Evolutionary conservation across 1,284 basidiomycete genomes (phyloP), one percentile per base, ranked within the genome.

Genomic region (Microbotryum lychnidis-dioicae): DNA sequence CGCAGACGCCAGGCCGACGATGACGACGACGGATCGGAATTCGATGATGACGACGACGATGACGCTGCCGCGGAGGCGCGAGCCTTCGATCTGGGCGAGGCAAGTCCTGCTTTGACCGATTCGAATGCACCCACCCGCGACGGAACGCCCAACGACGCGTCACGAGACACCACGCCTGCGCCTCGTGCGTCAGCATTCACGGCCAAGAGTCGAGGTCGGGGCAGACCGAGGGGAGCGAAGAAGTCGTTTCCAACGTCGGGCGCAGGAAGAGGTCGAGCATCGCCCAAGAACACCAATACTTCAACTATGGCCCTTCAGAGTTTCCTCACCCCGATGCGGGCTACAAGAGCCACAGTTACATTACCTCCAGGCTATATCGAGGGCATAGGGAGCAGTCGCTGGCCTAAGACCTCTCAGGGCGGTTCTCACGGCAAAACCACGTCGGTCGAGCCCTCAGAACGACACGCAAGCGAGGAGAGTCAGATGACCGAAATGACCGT

Each of bases 361-460:
- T 49, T 65, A 1, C 61, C 64, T 6, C 61, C 64, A 16, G 61
- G 64, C 6, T 63, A 66, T 42, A 63, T 63, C n/a, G 56, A 57
- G 52, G 64, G 61, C 21, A 61, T 63, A 21, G 63, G 58, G 52
- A 63, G 58, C 12, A 37, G 31, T n/a, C 55, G 49, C 54, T 63
- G 58, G 54, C 61, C 52, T 1, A 42, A 29, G 37, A 21, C 37
- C 37, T 42, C 37, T 14, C 37, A 42, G 20, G 48, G 31, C 25
- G 58, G n/a, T 20, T 25, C 18, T 33, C 55, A 31, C 20, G 31
- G 20, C 10, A 47, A 48, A 20, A 50, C 37, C 25, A 45, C 27
- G 23, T 27, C 50, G 20, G 49, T 12, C n/a, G 57, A 12, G n/a
- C 44, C 18, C n/a, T 37, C 33, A 9, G 42, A n/a, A 31, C 37